Conservation (phyloP, 345 rosid genomes). For the Aethionema arabicum region DNA sequence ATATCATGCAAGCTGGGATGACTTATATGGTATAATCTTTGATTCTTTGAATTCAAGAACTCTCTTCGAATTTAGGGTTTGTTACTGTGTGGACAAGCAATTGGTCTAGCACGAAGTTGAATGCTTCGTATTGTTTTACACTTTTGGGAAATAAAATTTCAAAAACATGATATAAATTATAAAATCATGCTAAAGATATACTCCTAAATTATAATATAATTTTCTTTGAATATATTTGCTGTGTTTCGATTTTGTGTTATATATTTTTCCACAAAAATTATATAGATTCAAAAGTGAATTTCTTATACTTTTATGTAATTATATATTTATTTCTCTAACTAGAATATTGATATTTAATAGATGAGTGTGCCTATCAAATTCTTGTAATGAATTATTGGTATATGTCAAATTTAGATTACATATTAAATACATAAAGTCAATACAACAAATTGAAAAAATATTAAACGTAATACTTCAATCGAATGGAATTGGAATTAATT, state of each 20-base stretch:
- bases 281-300: too few relatives aligned
- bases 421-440: slow-evolving; percentile 12
- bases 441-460: slow-evolving; percentile 4
- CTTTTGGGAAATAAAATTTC: background rate
- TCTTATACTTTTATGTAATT: too few relatives aligned
- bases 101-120: too few relatives aligned
- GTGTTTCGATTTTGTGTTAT: too few relatives aligned
- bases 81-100: slow-evolving; percentile 8
- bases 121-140: too few relatives aligned
- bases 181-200: too few relatives aligned
- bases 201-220: too few relatives aligned
- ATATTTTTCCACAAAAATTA: too few relatives aligned
- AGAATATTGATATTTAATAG: slow-evolving; percentile 8
- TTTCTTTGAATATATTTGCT: too few relatives aligned
- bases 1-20: slow-evolving; percentile 81
- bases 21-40: slow-evolving; percentile 74
- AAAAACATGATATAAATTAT: background rate
- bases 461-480: too few relatives aligned
- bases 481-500: too few relatives aligned
- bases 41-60: background rate
- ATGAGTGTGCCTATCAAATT: slow-evolving; percentile 8
- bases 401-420: slow-evolving; percentile 3
- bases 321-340: too few relatives aligned
- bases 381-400: background rate
- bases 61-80: slow-evolving; percentile 5